Conservation (phyloP, 257 asterid genomes). For the Euphrasia confusa region DNA sequence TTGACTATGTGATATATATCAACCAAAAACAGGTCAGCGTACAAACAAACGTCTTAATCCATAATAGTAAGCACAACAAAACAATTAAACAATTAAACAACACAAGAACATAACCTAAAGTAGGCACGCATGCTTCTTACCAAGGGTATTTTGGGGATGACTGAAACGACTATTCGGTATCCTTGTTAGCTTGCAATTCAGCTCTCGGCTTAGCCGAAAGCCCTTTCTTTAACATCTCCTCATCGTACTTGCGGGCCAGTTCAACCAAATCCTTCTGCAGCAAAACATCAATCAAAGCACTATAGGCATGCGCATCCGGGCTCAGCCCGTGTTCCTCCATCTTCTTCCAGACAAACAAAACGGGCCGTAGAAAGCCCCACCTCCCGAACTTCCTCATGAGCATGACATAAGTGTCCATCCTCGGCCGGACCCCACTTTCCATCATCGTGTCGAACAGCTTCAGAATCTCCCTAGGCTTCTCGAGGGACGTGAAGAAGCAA, state of each 20-base stretch:
- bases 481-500: constrained; percentile 63
- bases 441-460: constrained; percentile 69
- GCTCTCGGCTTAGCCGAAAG: constrained; percentile 85
- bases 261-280: constrained; percentile 79
- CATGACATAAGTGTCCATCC: constrained; percentile 83
- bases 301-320: constrained; percentile 81
- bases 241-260: constrained; percentile 71
- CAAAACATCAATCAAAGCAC: constrained; percentile 81
- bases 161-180: constrained; percentile 23
- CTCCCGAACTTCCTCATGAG: constrained; percentile 91
- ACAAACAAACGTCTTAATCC: too few relatives aligned
- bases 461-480: constrained; percentile 74
- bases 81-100: too few relatives aligned
- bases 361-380: constrained; percentile 95
- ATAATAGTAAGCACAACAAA: too few relatives aligned
- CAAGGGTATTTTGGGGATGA: neutral
- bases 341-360: constrained; percentile 63
- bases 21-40: too few relatives aligned
- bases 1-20: too few relatives aligned
- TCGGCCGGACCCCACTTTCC: constrained; percentile 64
- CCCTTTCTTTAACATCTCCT: constrained; percentile 74
- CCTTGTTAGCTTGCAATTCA: constrained; percentile 39
- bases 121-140: too few relatives aligned
- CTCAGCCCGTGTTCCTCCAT: constrained; percentile 68
- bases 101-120: too few relatives aligned